These are phyloP conservation scores for Fusarium secorum DNA, from an alignment of 2,329 filamentous ascomycete species.

Conservation along the genomic window DNA sequence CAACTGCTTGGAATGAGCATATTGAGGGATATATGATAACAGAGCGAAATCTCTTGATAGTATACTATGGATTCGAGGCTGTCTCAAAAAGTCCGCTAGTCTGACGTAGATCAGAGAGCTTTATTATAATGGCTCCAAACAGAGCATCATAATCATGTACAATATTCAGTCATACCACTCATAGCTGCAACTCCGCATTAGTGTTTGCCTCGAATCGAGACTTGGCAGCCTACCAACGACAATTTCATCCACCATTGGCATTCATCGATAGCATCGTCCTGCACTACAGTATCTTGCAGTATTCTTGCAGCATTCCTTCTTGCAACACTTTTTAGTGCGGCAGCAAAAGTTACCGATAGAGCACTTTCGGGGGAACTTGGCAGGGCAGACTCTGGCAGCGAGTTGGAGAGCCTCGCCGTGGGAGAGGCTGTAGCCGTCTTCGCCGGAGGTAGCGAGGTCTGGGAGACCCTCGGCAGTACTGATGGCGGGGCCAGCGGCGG, in stretches of 20 bases:
- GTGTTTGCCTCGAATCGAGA: fast-evolving
- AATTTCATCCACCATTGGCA: no score
- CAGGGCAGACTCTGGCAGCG: constrained; percentile 11
- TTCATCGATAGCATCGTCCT: constrained; percentile 3
- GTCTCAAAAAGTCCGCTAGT: no score
- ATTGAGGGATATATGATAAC: fast-evolving
- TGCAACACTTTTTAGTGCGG: constrained; percentile 19
- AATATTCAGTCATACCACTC: neutral
- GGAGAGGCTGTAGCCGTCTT: neutral
- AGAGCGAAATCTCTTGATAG: neutral
- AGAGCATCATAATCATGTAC: neutral
- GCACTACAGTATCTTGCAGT: constrained; percentile 6
- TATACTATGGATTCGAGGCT: neutral
- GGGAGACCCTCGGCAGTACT: constrained; percentile 11
- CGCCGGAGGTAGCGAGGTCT: neutral
- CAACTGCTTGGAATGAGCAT: constrained; percentile 5
- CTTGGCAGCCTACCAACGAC: neutral
- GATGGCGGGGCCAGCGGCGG: neutral
- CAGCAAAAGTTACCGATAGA: constrained; percentile 10
- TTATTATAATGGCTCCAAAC: no score
- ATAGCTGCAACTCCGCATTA: neutral
- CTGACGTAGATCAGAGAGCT: no score
- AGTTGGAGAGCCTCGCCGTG: neutral
- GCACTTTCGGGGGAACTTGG: constrained; percentile 19
- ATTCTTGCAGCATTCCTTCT: constrained; percentile 24